Evolutionary conservation across 305 asterid genomes (phyloP).

Genomic region (Fraxinus angustifolia): DNA sequence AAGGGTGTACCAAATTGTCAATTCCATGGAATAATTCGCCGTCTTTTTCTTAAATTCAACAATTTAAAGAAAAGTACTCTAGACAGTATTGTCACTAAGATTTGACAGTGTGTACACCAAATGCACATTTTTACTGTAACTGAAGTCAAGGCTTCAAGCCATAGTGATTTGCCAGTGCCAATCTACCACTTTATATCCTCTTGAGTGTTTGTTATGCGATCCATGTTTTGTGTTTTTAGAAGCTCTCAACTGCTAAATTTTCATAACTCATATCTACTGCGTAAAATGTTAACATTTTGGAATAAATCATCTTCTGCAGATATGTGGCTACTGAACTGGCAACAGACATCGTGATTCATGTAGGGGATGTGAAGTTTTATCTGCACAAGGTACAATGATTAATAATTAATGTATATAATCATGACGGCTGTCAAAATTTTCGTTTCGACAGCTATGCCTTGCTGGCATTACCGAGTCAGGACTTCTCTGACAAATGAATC

Average conservation of each 20-base stretch:
- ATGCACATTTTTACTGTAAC: background rate
- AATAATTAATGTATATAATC: background rate
- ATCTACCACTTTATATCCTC: background rate
- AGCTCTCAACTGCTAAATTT: background rate
- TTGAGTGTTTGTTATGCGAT: background rate
- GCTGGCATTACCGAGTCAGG: background rate
- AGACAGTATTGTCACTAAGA: background rate
- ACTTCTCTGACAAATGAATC: background rate
- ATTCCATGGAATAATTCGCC: background rate
- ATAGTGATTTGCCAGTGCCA: background rate
- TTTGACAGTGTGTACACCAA: background rate
- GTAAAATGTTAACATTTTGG: background rate
- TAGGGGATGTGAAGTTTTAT: background rate
- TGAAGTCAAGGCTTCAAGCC: background rate
- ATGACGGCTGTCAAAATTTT: background rate
- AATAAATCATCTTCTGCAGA: background rate
- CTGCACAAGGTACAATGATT: constrained; percentile 1
- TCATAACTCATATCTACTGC: background rate
- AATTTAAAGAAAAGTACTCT: background rate
- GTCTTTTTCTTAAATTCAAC: background rate
- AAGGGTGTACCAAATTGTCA: background rate
- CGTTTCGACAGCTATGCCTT: background rate
- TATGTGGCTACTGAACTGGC: constrained; percentile 5
- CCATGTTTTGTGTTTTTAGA: background rate
- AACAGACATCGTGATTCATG: constrained; percentile 5